These are phyloP conservation scores for Mortierella sp. DNA, from an alignment of 371 early-diverging fungal genomes.

Conservation along the genomic window DNA sequence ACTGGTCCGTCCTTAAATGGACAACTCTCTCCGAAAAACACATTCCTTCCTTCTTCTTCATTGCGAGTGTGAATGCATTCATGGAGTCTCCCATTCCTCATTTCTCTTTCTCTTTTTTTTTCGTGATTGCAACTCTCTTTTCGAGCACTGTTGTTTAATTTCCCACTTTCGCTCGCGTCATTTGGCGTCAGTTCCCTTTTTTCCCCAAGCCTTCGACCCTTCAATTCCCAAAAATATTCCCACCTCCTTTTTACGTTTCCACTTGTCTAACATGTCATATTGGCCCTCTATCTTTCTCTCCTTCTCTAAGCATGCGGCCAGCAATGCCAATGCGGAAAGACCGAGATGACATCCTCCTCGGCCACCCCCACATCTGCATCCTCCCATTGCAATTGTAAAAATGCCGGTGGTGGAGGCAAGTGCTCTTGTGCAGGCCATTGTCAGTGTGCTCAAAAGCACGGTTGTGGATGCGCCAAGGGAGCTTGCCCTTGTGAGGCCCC, in stretches of 20 bases:
- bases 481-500: slow-evolving; percentile 32
- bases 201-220: too few species aligned
- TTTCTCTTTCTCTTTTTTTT: background rate
- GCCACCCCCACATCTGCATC: background rate
- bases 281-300: background rate
- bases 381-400: slow-evolving; percentile 34
- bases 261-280: background rate
- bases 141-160: background rate
- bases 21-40: background rate
- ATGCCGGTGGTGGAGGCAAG: slow-evolving; percentile 13
- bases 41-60: background rate
- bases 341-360: slow-evolving; percentile 15
- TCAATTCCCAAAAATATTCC: background rate
- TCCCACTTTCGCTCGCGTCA: slow-evolving; percentile 25
- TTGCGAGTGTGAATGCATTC: background rate
- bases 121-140: too few species aligned
- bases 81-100: background rate
- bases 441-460: slow-evolving; percentile 26
- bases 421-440: slow-evolving; percentile 39
- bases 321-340: slow-evolving; percentile 48
- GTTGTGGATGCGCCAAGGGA: slow-evolving; percentile 40
- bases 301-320: slow-evolving; percentile 33
- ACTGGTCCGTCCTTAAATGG: background rate
- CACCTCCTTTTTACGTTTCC: background rate
- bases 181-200: slow-evolving; percentile 23